Percentiles rank a stretch among this genome's conserved stretches.
These are phyloP conservation scores for Hymenoscyphus scutula DNA, from an alignment of 2,329 filamentous ascomycete genomes.

Conservation along the genomic window DNA sequence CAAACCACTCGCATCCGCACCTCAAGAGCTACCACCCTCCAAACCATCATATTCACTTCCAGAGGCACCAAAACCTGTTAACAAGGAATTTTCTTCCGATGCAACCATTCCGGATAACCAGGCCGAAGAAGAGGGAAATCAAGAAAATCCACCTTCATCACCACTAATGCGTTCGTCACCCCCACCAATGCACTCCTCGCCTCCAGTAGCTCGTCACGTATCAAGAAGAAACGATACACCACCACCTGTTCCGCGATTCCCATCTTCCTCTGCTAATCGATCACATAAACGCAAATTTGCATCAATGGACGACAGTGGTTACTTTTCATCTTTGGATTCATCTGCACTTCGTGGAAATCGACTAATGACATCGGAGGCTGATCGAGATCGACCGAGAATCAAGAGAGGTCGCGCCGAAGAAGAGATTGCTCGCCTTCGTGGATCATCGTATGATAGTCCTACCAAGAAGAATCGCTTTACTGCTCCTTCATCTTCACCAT, in stretches of 20 bases:
- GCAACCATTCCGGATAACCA: constrained; percentile 75
- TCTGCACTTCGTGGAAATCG: constrained; percentile 74
- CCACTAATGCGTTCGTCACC: constrained; percentile 66
- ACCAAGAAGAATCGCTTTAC: constrained; percentile 55
- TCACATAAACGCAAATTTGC: constrained; percentile 72
- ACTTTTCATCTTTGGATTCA: constrained; percentile 93
- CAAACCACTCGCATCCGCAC: constrained; percentile 30
- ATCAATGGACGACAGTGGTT: constrained; percentile 89
- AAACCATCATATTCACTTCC: constrained; percentile 23
- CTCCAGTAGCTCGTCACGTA: constrained; percentile 65
- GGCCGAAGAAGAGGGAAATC: constrained; percentile 51
- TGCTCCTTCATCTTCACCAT: constrained; percentile 65
- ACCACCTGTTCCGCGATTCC: constrained; percentile 62
- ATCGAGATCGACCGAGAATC: constrained; percentile 75
- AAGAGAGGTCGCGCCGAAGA: constrained; percentile 92
- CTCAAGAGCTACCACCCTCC: constrained; percentile 26
- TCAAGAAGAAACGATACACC: constrained; percentile 68
- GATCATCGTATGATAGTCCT: constrained; percentile 90
- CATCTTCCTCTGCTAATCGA: constrained; percentile 59
- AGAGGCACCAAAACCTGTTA: constrained; percentile 26
- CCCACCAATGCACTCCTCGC: constrained; percentile 83
- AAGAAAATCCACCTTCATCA: constrained; percentile 36
- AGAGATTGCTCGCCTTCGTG: constrained; percentile 88
- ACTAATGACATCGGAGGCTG: constrained; percentile 73
- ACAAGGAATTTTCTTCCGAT: constrained; percentile 68